A percentile compares a stretch with the other conserved stretches of the same genome.
These are phyloP conservation scores for Dictyostelium intermedium DNA, from an alignment of 78 protist genomes.

Conservation along the genomic window DNA sequence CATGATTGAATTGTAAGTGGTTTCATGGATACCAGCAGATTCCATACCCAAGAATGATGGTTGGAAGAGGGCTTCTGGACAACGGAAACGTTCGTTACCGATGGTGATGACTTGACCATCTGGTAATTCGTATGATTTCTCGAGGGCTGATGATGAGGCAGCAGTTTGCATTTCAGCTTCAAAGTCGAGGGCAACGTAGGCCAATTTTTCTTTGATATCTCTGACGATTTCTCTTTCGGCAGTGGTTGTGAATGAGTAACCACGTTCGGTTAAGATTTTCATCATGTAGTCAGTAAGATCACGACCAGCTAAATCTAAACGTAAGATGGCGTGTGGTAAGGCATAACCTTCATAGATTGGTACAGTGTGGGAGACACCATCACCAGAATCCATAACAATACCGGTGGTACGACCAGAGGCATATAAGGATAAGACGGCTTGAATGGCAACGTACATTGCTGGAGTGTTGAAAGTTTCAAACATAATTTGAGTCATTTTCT, in stretches of 20 bases:
- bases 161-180: constrained; percentile 43
- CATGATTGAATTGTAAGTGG: constrained; percentile 59
- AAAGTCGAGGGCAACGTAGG: constrained; percentile 30
- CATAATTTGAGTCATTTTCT: constrained; percentile 88
- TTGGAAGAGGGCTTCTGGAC: constrained; percentile 92
- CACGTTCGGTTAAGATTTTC: constrained; percentile 92
- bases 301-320: constrained; percentile 86
- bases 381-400: constrained; percentile 97
- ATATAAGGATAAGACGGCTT: constrained; percentile 94
- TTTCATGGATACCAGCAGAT: constrained; percentile 71
- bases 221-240: constrained; percentile 83
- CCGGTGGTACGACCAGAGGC: constrained; percentile 96
- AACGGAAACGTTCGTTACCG: constrained; percentile 89
- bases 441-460: constrained; percentile 79
- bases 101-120: constrained; percentile 81
- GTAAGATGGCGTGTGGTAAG: constrained; percentile 86
- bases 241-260: constrained; percentile 94
- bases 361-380: constrained; percentile 96
- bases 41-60: constrained; percentile 90
- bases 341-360: constrained; percentile 90
- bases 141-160: background rate
- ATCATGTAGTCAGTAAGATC: constrained; percentile 94
- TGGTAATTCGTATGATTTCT: constrained; percentile 55
- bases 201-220: constrained; percentile 76
- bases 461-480: constrained; percentile 91